Conservation (phyloP, 2,329 filamentous ascomycete genomes). For the Pyrenophora teres region DNA sequence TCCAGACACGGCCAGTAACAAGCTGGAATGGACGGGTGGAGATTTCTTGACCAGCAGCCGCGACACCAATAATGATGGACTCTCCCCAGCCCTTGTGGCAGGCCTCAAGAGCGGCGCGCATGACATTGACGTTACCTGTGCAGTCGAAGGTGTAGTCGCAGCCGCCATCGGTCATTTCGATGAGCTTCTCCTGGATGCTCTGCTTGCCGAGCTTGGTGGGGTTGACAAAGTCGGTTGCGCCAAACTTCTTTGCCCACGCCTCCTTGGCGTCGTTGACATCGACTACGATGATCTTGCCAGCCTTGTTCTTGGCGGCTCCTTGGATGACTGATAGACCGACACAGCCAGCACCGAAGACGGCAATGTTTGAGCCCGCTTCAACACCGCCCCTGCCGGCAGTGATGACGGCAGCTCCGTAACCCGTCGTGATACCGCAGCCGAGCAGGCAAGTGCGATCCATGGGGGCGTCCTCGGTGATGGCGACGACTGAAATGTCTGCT, state of each 20-base stretch:
- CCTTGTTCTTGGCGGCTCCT: slow-evolving; percentile 84
- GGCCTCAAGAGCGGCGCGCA: slow-evolving; percentile 92
- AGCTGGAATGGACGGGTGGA: slow-evolving; percentile 95
- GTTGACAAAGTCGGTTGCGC: slow-evolving; percentile 96
- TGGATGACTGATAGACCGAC: slow-evolving; percentile 95
- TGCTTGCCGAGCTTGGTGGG: slow-evolving; percentile 69
- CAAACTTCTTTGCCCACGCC: slow-evolving; percentile 91
- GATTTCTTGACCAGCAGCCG: slow-evolving; percentile 95
- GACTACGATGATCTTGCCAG: slow-evolving; percentile 75
- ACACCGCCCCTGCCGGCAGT: slow-evolving; percentile 73
- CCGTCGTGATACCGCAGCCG: slow-evolving; percentile 97
- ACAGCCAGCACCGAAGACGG: slow-evolving; percentile 93
- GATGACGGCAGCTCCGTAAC: slow-evolving; percentile 92
- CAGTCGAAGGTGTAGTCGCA: slow-evolving; percentile 99
- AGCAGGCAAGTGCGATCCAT: slow-evolving; percentile 97
- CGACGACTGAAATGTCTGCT: slow-evolving; percentile 96
- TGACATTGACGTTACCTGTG: slow-evolving; percentile 95
- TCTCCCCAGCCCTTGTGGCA: slow-evolving; percentile 99
- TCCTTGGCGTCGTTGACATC: slow-evolving; percentile 90
- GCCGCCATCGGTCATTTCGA: slow-evolving; percentile 97
- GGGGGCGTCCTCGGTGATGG: slow-evolving; percentile 84
- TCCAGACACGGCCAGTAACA: slow-evolving; percentile 97
- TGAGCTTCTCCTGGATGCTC: slow-evolving; percentile 86
- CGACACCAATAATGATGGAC: slow-evolving; percentile 97
- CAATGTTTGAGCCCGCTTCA: slow-evolving; percentile 86